A percentile compares a stretch with the other conserved stretches of the same genome.
These are phyloP conservation scores for Trichosporon sp. DNA, from an alignment of 1,284 basidiomycete species.

Conservation along the genomic window DNA sequence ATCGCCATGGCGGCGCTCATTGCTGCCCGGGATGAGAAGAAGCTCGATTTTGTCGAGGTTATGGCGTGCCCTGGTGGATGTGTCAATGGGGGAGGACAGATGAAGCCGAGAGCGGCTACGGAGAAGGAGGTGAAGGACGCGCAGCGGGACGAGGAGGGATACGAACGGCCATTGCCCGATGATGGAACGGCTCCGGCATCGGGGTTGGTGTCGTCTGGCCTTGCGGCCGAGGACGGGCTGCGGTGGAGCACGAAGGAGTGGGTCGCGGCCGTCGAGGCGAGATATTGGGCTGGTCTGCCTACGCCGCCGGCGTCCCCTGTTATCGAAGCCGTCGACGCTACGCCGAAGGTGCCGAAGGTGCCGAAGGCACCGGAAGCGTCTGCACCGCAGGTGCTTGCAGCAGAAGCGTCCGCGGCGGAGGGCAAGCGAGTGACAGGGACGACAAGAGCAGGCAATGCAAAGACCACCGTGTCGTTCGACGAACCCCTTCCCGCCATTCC, in stretches of 20 bases:
- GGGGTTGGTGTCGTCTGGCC: slow-evolving; percentile 16
- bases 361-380: too few species aligned
- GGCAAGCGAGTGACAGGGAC: too few species aligned
- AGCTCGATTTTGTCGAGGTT: slow-evolving; percentile 95
- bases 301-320: slow-evolving; percentile 55
- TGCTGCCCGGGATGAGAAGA: slow-evolving; percentile 50
- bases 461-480: slow-evolving; percentile 3
- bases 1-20: slow-evolving; percentile 15
- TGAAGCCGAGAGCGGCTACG: slow-evolving; percentile 57
- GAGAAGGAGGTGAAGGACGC: slow-evolving; percentile 2
- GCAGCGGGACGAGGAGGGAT: slow-evolving; percentile 60
- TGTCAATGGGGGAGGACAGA: slow-evolving; percentile 94
- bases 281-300: slow-evolving; percentile 62
- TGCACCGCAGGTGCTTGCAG: too few species aligned
- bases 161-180: slow-evolving; percentile 55
- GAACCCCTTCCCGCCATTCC: not conserved
- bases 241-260: slow-evolving; percentile 58
- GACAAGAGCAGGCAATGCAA: too few species aligned
- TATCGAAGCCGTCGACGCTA: not conserved
- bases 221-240: slow-evolving; percentile 48
- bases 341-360: not conserved
- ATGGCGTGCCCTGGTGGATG: slow-evolving; percentile 99
- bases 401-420: too few species aligned
- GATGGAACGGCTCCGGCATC: slow-evolving; percentile 33
- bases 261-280: slow-evolving; percentile 67